phyloP scores from a whole-genome alignment of 306 rosid genomes.

The Trifolium subterraneum region DNA sequence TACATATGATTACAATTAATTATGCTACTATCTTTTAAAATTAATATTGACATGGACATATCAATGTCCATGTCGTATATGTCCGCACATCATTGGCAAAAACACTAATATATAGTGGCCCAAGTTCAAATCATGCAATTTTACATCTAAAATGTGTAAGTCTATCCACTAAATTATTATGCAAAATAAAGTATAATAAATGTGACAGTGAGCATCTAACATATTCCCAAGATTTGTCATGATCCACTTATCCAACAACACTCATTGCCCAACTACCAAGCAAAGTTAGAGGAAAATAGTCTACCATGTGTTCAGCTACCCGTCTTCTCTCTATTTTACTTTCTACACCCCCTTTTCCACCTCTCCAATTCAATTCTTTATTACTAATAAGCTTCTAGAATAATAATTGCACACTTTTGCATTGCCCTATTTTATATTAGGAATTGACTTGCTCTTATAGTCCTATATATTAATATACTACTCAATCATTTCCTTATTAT shows the following conservation, averaged over 20 bases:
- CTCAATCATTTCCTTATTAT: conserved; percentile 39
- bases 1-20: no score
- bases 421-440: neutral
- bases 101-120: no score
- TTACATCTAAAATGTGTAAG: no score
- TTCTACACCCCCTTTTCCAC: conserved; percentile 15
- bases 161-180: no score
- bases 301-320: conserved; percentile 66
- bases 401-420: neutral
- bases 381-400: conserved; percentile 7
- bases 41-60: no score
- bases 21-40: no score
- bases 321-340: conserved; percentile 45
- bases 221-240: neutral
- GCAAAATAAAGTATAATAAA: no score
- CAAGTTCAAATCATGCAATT: no score
- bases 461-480: conserved; percentile 55
- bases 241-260: conserved; percentile 44
- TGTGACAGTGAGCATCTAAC: no score
- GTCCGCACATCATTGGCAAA: no score
- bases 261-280: conserved; percentile 59
- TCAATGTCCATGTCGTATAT: no score
- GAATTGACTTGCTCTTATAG: conserved; percentile 11
- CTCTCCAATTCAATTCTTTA: conserved; percentile 25
- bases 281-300: conserved; percentile 40